Conservation (phyloP, 352 stramenopile species). For the Aphanomyces euteiches region DNA sequence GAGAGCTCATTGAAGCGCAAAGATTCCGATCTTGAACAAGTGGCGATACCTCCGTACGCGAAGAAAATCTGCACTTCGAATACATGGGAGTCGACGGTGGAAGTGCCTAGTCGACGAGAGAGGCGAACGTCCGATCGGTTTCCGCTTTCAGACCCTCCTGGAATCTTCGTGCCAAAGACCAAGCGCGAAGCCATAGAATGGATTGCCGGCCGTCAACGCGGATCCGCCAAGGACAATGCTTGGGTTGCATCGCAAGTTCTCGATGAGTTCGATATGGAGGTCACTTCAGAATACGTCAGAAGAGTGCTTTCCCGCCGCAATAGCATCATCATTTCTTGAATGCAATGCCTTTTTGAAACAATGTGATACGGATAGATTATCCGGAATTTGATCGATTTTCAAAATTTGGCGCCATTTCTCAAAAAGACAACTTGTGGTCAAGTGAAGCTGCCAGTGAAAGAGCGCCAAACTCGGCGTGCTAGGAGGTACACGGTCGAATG, state of each 20-base stretch:
- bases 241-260: background rate
- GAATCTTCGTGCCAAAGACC: conserved; percentile 5
- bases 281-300: background rate
- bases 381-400: no score
- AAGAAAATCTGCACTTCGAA: background rate
- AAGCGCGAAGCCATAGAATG: conserved; percentile 4
- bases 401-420: no score
- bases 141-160: background rate
- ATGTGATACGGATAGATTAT: no score
- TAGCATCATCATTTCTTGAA: background rate
- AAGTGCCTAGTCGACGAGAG: no score
- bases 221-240: background rate
- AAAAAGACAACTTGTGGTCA: no score
- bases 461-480: no score
- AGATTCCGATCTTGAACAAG: background rate
- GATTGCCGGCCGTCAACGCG: background rate
- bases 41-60: background rate
- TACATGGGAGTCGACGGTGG: no score
- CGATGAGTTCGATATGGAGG: background rate
- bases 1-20: background rate
- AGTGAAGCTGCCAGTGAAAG: no score
- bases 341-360: no score
- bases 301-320: conserved; percentile 1
- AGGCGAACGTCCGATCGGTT: background rate
- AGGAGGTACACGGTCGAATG: no score